A percentile compares a stretch with the other conserved stretches of the same genome.
Evolutionary conservation across 306 rosid species (phyloP).

Genomic region (Canavalia ensiformis): DNA sequence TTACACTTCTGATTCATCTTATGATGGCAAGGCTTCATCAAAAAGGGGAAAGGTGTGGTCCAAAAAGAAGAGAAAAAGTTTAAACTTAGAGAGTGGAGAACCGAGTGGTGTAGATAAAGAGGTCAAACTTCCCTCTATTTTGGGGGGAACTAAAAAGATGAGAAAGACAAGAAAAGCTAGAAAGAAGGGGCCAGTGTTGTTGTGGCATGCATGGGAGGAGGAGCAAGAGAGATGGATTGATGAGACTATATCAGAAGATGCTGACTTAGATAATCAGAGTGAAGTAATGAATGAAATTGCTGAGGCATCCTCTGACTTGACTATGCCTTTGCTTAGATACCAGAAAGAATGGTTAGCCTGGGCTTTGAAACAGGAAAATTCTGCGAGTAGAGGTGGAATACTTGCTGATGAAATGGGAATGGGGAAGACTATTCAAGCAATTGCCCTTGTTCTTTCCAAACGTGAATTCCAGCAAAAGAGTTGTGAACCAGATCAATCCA

Average conservation of each 20-base stretch:
- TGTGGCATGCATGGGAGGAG: conserved; percentile 79
- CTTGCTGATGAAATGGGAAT: conserved; percentile 99
- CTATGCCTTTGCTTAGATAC: conserved; percentile 80
- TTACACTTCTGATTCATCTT: conserved; percentile 43
- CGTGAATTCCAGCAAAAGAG: conserved; percentile 51
- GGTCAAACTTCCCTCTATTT: conserved; percentile 7
- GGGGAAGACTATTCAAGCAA: conserved; percentile 98
- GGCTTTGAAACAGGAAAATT: conserved; percentile 85
- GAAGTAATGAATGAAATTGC: conserved; percentile 66
- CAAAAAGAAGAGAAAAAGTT: conserved; percentile 15
- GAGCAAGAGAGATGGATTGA: conserved; percentile 77
- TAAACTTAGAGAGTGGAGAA: conserved; percentile 30
- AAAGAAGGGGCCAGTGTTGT: conserved; percentile 49
- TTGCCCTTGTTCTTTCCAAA: conserved; percentile 90
- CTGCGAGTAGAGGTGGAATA: conserved; percentile 78
- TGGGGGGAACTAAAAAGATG: conserved; percentile 22
- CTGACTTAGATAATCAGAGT: conserved; percentile 60
- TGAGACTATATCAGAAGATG: conserved; percentile 55
- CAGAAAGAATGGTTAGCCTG: conserved; percentile 96
- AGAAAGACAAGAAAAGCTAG: conserved; percentile 44
- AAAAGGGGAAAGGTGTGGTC: conserved; percentile 41
- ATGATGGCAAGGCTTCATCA: conserved; percentile 8
- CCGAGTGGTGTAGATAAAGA: conserved; percentile 9
- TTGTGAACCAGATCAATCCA: conserved; percentile 53
- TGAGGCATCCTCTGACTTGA: conserved; percentile 76